Conservation (phyloP, 2,329 filamentous ascomycete species). For the Fusarium sp. region DNA sequence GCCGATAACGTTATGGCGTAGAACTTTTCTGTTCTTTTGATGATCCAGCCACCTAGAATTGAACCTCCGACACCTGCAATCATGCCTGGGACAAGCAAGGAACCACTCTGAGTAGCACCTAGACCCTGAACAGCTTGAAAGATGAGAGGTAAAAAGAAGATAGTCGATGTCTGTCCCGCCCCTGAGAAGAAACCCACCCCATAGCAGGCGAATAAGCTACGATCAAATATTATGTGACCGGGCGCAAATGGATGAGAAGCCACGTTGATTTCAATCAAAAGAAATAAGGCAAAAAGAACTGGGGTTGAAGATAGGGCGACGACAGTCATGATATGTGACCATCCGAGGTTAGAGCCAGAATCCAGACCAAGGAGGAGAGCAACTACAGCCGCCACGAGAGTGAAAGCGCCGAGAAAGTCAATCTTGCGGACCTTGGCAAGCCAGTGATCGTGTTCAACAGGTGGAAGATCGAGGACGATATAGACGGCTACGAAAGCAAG, state of each 20-base stretch:
- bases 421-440: conserved; percentile 71
- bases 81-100: conserved; percentile 74
- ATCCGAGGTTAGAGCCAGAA: conserved; percentile 76
- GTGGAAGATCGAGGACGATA: conserved; percentile 71
- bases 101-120: conserved; percentile 70
- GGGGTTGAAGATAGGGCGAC: conserved; percentile 64
- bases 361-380: conserved; percentile 76
- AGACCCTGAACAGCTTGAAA: conserved; percentile 77
- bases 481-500: conserved; percentile 72
- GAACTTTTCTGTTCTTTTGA: conserved; percentile 76
- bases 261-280: conserved; percentile 73
- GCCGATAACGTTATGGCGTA: conserved; percentile 72
- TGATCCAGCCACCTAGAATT: conserved; percentile 70
- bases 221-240: conserved; percentile 75
- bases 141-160: conserved; percentile 82
- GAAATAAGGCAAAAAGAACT: conserved; percentile 71
- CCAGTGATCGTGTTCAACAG: conserved; percentile 69
- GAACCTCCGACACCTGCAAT: conserved; percentile 70
- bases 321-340: conserved; percentile 68
- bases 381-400: conserved; percentile 73
- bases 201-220: conserved; percentile 73
- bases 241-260: conserved; percentile 80
- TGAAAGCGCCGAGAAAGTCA: conserved; percentile 77
- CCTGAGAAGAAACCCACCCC: conserved; percentile 78
- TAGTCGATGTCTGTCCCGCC: conserved; percentile 62